Evolutionary conservation across 2,329 filamentous ascomycete genomes (phyloP), one percentile per base, ranked within the genome.

Genomic region (Aspergillus sp.): DNA sequence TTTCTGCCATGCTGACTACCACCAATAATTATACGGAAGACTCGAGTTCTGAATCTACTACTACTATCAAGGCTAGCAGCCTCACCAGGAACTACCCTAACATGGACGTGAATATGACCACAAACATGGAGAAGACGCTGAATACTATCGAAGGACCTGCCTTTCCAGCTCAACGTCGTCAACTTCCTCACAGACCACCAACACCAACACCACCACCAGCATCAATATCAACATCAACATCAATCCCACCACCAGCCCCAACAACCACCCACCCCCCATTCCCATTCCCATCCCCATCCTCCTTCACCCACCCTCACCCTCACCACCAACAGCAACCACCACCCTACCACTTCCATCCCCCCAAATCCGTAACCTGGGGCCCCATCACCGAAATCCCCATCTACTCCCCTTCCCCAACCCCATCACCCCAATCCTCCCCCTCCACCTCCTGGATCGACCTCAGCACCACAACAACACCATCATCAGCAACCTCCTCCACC

Each of bases 351-450:
- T 23, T 25, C 23, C 32, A 11, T 5, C 21, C n/a, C 11, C 17
- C 11, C 19, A 27, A 55, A n/a, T 48, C 21, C 30, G 48, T 58
- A 27, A 42, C n/a, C 49, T 54, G 57, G 48, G 42, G 57, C 4
- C 50, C 47, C 11, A 27, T 50, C 13, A 11, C 17, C 15, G 47
- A 50, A 55, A 30, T 32, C 13, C 23, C 25, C 25, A 49, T 30
- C 8, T 8, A 27, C 15, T 8, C 47, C 25, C 47, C 23, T 6
- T 39, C 10, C 52, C 21, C 30, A 56, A 25, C 7, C 2, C 13
- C 27, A 23, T n/a, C 53, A 3, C n/a, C 30, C 30, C 30, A 36
- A 15, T 44, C n/a, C n/a, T 54, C 21, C 25, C 53, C 19, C 15
- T 4, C 17, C 15, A 23, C 10, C 53, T 6, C 25, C 41, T 48